Evolutionary conservation across 139 green algal species (phyloP), one percentile per base, ranked within the genome.

Genomic region (Choricystis sp.): DNA sequence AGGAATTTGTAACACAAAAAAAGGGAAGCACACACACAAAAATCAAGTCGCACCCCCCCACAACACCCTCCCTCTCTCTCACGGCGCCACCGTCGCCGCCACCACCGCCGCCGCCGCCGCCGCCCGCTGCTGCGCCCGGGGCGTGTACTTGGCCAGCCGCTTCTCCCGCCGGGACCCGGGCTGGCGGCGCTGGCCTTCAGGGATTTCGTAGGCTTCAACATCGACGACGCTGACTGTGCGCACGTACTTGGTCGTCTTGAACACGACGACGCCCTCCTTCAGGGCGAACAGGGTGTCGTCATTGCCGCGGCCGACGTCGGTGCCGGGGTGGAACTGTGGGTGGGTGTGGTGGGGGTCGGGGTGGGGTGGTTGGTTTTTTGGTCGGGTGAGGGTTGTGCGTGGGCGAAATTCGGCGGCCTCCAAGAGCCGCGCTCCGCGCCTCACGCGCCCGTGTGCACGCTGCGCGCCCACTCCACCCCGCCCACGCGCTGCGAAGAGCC

Each of bases 201-300:
- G 77, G 26, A 78, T 63, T 60, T 65, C 49, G 65, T 82, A 82
- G 20, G 75, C 60, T 20, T 72, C 64, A 26, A 72, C 65, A 26
- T 70, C 62, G n/a, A 84, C 59, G 22, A 84, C 75, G 16, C 28
- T 63, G 25, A 83, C 77, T 1, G 26, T 16, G 16, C 14, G 9
- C 4, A 4, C 56, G 14, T 4, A 4, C 16, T 14, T 26, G 4
- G 26, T 57, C 49, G 71, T 83, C 65, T 79, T 82, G 64, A 92
- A 97, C 24, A 92, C 68, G 2, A 97, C 91, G 28, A 97, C 77
- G 68, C 91, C 91, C 27, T 88, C 82, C 23, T 87, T 75, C 4
- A 80, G 76, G 3, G 87, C 82, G 70, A 88, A 97, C 3, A 97
- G 71, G 14, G 91, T 97, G 83, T 89, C 96, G 79, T 97, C 91